phyloP scores from a whole-genome alignment of 2,329 filamentous ascomycete genomes.

The Epichloe baconii region DNA sequence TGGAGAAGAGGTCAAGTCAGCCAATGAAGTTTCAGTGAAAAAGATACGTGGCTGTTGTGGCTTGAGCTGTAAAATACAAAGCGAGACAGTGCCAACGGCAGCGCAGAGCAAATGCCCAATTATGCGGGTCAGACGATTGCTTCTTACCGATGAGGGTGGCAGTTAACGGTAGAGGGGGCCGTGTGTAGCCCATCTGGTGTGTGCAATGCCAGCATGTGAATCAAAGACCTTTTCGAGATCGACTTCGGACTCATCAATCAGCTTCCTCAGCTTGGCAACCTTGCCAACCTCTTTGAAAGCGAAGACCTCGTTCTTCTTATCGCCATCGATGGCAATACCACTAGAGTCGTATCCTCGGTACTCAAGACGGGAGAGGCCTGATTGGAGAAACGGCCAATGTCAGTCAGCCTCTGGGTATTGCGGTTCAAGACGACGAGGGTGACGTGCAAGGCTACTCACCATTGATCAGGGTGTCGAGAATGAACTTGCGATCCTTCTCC shows the following conservation, averaged over 20 bases:
- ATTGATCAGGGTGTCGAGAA: conserved; percentile 91
- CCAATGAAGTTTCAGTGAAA: neutral
- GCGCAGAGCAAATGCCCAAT: no score
- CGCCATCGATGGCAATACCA: conserved; percentile 86
- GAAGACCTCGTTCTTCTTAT: conserved; percentile 97
- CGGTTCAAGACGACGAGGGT: neutral
- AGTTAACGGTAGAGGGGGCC: conserved; percentile 89
- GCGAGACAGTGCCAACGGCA: no score
- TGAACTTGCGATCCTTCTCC: conserved; percentile 95
- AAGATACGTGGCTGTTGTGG: neutral
- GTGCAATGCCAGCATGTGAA: conserved; percentile 95
- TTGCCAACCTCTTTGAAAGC: conserved; percentile 99
- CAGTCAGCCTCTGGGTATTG: conserved; percentile 7
- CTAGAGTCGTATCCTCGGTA: conserved; percentile 98
- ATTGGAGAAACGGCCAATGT: conserved; percentile 9
- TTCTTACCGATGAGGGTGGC: conserved; percentile 92
- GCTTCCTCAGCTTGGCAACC: conserved; percentile 88
- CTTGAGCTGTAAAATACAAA: no score
- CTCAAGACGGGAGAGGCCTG: conserved; percentile 88
- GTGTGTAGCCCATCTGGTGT: conserved; percentile 98
- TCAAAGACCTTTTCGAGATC: conserved; percentile 90
- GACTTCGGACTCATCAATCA: conserved; percentile 72
- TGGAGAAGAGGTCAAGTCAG: conserved; percentile 8
- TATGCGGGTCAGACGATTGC: conserved; percentile 11
- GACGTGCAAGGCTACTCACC: conserved; percentile 42